Percentiles rank a stretch among this genome's conserved stretches.
Conservation (phyloP, 495 filamentous ascomycete species). For the Penicillium samsonianum region DNA sequence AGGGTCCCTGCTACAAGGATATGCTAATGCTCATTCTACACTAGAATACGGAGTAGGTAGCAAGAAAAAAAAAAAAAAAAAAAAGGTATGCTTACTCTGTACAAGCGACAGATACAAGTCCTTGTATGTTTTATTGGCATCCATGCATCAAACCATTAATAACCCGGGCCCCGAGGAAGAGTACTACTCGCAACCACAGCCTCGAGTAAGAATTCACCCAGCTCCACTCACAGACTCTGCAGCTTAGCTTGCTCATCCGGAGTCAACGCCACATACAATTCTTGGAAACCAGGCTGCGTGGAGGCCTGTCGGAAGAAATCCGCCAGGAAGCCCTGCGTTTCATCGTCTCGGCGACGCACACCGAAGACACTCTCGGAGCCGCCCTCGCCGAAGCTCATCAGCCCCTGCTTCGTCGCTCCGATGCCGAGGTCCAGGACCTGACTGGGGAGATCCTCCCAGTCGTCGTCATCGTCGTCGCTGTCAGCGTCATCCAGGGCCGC, state of each 20-base stretch:
- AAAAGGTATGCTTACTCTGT: background rate
- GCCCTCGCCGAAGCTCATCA: slow-evolving; percentile 75
- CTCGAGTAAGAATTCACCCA: background rate
- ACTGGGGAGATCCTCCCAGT: slow-evolving; percentile 86
- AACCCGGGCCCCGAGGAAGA: background rate
- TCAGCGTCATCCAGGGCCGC: slow-evolving; percentile 57
- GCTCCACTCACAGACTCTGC: slow-evolving; percentile 35
- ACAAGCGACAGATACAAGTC: background rate
- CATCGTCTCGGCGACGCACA: slow-evolving; percentile 77
- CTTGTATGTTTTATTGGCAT: slow-evolving; percentile 5
- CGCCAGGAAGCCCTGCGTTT: slow-evolving; percentile 79
- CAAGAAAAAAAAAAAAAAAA: background rate
- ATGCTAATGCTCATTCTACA: background rate
- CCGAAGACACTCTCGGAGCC: slow-evolving; percentile 53
- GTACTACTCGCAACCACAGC: background rate
- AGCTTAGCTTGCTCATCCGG: slow-evolving; percentile 76
- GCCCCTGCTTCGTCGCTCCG: slow-evolving; percentile 65
- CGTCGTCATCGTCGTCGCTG: slow-evolving; percentile 66
- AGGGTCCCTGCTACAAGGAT: background rate
- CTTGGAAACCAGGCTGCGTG: slow-evolving; percentile 71
- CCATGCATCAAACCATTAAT: slow-evolving; percentile 8
- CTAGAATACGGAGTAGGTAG: background rate
- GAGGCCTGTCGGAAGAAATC: slow-evolving; percentile 79
- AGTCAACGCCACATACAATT: slow-evolving; percentile 68
- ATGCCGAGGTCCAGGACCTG: slow-evolving; percentile 70